A percentile compares a stretch with the other conserved stretches of the same genome.
phyloP scores from a whole-genome alignment of 2,329 filamentous ascomycete species.

The Dactylellina leptospora region DNA sequence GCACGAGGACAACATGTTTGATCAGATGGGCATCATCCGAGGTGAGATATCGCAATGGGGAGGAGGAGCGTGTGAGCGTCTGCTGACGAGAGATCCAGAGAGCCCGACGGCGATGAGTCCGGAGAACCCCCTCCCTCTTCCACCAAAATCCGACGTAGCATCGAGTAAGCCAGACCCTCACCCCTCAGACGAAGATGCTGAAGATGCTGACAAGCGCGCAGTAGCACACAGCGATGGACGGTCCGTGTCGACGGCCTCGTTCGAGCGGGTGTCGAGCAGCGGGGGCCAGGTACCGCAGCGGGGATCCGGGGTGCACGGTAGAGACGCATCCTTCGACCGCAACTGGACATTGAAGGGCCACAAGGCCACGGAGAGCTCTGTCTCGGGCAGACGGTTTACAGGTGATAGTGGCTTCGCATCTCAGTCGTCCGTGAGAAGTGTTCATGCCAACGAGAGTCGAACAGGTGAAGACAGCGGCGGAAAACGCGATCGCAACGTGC shows the following conservation, averaged over 20 bases:
- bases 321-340: conserved; percentile 72
- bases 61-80: background rate
- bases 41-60: conserved; percentile 19
- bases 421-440: conserved; percentile 38
- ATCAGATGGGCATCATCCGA: conserved; percentile 41
- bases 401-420: conserved; percentile 58
- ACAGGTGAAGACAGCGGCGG: conserved; percentile 69
- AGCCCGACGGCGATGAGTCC: conserved; percentile 34
- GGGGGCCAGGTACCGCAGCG: conserved; percentile 30
- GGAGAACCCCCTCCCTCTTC: conserved; percentile 17
- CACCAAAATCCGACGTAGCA: conserved; percentile 41
- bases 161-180: conserved; percentile 45
- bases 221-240: conserved; percentile 37
- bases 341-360: conserved; percentile 68
- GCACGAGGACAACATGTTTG: conserved; percentile 36
- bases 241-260: conserved; percentile 47
- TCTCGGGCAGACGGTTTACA: conserved; percentile 56
- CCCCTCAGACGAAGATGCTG: too few relatives aligned
- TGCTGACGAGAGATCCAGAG: conserved; percentile 31
- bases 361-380: conserved; percentile 56
- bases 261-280: conserved; percentile 46
- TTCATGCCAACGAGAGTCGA: conserved; percentile 57
- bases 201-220: too few relatives aligned
- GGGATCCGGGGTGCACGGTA: conserved; percentile 49
- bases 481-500: conserved; percentile 75